Base-by-base conservation (phyloP, 176 grass and related monocot genomes). In the Bonia amplexicaulis region DNA sequence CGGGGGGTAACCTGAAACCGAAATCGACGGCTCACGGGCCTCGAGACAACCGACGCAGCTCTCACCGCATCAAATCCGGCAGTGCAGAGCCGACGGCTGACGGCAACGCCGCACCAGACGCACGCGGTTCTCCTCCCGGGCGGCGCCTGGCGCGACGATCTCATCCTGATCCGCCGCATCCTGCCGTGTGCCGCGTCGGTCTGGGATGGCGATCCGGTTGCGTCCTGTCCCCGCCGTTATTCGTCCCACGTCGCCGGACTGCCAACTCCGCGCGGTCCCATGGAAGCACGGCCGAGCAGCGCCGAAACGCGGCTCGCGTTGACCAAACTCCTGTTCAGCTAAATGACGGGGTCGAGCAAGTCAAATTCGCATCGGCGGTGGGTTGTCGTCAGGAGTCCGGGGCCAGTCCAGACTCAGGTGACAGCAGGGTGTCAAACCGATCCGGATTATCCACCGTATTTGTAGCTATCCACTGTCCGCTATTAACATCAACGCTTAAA, bases 81-180 rank as follows among this genome's bases (percentile, higher is more conserved):
- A 17, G 51, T 42, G 25, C 62, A 0, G 33, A 33, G 20, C 46
- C 10, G 76, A 60, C 61, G 71, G 41, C 41, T 17, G 22, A 83
- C 27, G 49, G 40, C 42, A 51, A 71, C 76, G 66, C 75, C 40
- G 26, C 66, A 70, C 49, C 79, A 55, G 69, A 80, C 62, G 53
- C 74, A 80, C n/a, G n/a, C n/a, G n/a, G n/a, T n/a, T n/a, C n/a
- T n/a, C n/a, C n/a, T n/a, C n/a, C n/a, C n/a, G 46, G 53, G 27
- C 31, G 23, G 62, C 15, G 7, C 71, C 40, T 29, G 63, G 14
- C 42, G 35, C 16, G 77, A 57, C 59, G 19, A 16, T 54, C 41
- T 13, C 51, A 7, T 25, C 31, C 5, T 33, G 15, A 9, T 39
- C 31, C 29, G 7, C 14, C 52, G 35, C 26, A 11, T 20, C 46